Conservation (phyloP, 2,329 filamentous ascomycete genomes). For the Thielaviopsis cerberus region DNA sequence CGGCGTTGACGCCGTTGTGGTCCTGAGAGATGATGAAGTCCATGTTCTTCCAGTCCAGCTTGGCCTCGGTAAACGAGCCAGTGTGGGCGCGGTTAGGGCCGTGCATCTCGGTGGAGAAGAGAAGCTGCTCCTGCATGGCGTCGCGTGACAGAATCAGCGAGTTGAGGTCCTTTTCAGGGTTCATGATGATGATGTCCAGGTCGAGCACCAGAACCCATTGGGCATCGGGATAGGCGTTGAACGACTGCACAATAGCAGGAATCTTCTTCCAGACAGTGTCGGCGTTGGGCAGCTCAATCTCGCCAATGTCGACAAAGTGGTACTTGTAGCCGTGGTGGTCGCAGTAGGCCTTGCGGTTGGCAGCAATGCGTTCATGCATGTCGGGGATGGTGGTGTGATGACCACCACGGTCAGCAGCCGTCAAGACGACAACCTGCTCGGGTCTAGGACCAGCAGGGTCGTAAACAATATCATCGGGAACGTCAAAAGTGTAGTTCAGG, state of each 20-base stretch:
- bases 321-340: slow-evolving; percentile 12
- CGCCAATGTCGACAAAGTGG: slow-evolving; percentile 11
- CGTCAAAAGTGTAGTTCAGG: slow-evolving; percentile 9
- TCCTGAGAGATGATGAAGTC: slow-evolving; percentile 11
- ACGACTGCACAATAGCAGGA: slow-evolving; percentile 11
- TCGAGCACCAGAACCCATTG: slow-evolving; percentile 11
- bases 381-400: slow-evolving; percentile 10
- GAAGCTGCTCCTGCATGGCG: slow-evolving; percentile 8
- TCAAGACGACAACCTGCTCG: slow-evolving; percentile 9
- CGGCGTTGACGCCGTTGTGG: slow-evolving; percentile 12
- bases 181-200: slow-evolving; percentile 12
- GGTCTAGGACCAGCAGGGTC: slow-evolving; percentile 9
- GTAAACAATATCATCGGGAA: slow-evolving; percentile 10
- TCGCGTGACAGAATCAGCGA: slow-evolving; percentile 11
- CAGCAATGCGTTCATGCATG: slow-evolving; percentile 10
- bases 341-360: slow-evolving; percentile 10
- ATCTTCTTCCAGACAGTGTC: slow-evolving; percentile 11
- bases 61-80: slow-evolving; percentile 6
- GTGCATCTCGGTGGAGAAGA: slow-evolving; percentile 8
- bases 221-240: slow-evolving; percentile 10
- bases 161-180: slow-evolving; percentile 7
- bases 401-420: slow-evolving; percentile 10
- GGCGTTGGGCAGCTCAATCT: slow-evolving; percentile 9
- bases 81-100: slow-evolving; percentile 3
- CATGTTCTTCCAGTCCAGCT: slow-evolving; percentile 10